Evolutionary conservation across 192 early-diverging fungal species (phyloP).

Genomic region (Linnemannia elongata): DNA sequence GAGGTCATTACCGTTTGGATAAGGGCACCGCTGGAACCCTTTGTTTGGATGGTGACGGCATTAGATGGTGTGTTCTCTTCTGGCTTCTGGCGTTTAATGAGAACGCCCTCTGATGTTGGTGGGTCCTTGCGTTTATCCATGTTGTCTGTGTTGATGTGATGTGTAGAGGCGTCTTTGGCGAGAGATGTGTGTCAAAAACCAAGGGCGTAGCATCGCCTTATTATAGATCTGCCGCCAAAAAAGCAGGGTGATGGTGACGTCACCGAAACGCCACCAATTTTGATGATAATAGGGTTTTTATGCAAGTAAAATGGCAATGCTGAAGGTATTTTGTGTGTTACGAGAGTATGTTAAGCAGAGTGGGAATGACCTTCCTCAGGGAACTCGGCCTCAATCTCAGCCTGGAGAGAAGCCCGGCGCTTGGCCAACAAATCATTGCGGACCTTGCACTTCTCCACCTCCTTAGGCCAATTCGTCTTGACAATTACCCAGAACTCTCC

Average conservation of each 20-base stretch:
- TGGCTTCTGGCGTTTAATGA: conserved; percentile 56
- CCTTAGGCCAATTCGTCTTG: conserved; percentile 42
- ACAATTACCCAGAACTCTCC: conserved; percentile 39
- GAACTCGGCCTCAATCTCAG: conserved; percentile 14
- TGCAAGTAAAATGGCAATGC: background rate
- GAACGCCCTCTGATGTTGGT: conserved; percentile 40
- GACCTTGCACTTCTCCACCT: conserved; percentile 29
- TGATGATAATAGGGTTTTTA: background rate
- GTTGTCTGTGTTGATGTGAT: background rate
- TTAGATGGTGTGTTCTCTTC: conserved; percentile 38
- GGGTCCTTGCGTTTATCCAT: conserved; percentile 61
- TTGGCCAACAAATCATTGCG: conserved; percentile 20
- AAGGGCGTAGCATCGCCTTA: background rate
- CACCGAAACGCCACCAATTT: background rate
- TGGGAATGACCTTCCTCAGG: background rate
- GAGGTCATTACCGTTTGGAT: conserved; percentile 52
- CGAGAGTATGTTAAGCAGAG: background rate
- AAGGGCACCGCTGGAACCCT: conserved; percentile 48
- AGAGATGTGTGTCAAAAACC: background rate
- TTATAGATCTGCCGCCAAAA: background rate
- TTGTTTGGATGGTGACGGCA: conserved; percentile 52
- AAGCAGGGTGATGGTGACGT: background rate
- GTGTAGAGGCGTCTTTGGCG: background rate
- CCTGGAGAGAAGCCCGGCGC: conserved; percentile 15
- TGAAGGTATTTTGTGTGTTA: background rate